Conservation (phyloP, 169 alveolate genomes). For the Plasmodium malariae region DNA sequence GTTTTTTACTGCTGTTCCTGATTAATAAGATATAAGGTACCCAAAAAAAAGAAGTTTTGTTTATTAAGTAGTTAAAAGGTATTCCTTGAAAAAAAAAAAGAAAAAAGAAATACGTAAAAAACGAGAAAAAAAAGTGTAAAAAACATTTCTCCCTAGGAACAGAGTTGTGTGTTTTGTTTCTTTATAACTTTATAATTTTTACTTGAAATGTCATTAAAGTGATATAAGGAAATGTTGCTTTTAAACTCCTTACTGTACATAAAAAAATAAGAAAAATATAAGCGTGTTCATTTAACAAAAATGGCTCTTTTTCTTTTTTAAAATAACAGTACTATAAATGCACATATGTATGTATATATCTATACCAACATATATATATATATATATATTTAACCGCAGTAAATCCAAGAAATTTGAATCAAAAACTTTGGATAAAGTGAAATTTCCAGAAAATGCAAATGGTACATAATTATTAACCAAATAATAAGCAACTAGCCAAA, state of each 20-base stretch:
- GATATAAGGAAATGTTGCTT: conserved; percentile 39
- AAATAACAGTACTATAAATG: no score
- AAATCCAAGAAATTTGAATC: conserved; percentile 11
- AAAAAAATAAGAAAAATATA: conserved; percentile 1
- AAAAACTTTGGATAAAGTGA: conserved; percentile 32
- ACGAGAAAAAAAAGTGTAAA: neutral
- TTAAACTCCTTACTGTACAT: conserved; percentile 39
- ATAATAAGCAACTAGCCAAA: conserved; percentile 70
- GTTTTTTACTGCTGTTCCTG: conserved; percentile 24
- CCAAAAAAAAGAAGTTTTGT: conserved; percentile 68
- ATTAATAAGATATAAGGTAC: conserved; percentile 52
- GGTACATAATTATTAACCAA: conserved; percentile 46
- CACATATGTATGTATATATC: no score
- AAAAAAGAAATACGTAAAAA: neutral
- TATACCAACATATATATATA: neutral
- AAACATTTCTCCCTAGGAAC: neutral
- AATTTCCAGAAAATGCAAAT: conserved; percentile 57
- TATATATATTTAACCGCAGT: conserved; percentile 29
- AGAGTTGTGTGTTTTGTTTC: neutral
- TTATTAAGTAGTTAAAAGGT: conserved; percentile 48
- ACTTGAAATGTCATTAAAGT: conserved; percentile 55
- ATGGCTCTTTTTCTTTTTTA: neutral
- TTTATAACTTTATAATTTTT: conserved; percentile 12
- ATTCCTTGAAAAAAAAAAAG: conserved; percentile 54
- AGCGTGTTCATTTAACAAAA: neutral